Conservation (phyloP, 116 monocot species). For the Trichopus zeylanicus region DNA sequence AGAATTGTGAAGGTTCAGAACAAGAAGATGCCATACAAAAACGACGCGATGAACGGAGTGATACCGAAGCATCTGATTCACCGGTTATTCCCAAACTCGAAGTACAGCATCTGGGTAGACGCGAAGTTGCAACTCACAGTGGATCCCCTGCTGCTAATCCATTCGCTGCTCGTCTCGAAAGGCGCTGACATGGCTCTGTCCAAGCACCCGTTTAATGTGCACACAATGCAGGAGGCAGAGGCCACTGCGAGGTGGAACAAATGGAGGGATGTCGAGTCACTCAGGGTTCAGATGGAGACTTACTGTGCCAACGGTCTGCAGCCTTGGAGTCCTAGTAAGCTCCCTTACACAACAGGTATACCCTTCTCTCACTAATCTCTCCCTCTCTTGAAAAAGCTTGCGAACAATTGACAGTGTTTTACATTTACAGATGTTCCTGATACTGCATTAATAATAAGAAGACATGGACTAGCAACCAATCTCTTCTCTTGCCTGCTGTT, state of each 20-base stretch:
- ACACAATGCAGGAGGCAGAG: slow-evolving; percentile 88
- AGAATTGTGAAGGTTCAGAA: slow-evolving; percentile 35
- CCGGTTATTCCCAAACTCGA: slow-evolving; percentile 5
- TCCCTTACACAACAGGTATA: slow-evolving; percentile 69
- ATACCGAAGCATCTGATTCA: slow-evolving; percentile 38
- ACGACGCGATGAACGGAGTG: slow-evolving; percentile 83
- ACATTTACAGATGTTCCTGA: slow-evolving; percentile 69
- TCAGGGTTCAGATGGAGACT: slow-evolving; percentile 78
- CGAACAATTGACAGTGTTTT: background rate
- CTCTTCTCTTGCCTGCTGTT: slow-evolving; percentile 86
- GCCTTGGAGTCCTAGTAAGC: slow-evolving; percentile 71
- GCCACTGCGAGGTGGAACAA: slow-evolving; percentile 88
- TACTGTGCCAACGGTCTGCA: slow-evolving; percentile 71
- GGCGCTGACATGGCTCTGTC: slow-evolving; percentile 72
- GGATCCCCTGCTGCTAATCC: slow-evolving; percentile 67
- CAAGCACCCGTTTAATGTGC: slow-evolving; percentile 65
- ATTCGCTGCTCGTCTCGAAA: slow-evolving; percentile 49
- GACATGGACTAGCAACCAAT: slow-evolving; percentile 39
- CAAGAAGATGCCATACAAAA: slow-evolving; percentile 42
- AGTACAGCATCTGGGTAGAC: slow-evolving; percentile 44
- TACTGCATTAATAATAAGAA: slow-evolving; percentile 66
- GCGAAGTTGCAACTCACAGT: slow-evolving; percentile 85
- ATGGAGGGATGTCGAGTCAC: slow-evolving; percentile 51
- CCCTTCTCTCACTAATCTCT: background rate
- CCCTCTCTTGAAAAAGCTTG: background rate